Evolutionary conservation across 1,284 basidiomycete species (phyloP).

Genomic region (Leucoagaricus sp.): DNA sequence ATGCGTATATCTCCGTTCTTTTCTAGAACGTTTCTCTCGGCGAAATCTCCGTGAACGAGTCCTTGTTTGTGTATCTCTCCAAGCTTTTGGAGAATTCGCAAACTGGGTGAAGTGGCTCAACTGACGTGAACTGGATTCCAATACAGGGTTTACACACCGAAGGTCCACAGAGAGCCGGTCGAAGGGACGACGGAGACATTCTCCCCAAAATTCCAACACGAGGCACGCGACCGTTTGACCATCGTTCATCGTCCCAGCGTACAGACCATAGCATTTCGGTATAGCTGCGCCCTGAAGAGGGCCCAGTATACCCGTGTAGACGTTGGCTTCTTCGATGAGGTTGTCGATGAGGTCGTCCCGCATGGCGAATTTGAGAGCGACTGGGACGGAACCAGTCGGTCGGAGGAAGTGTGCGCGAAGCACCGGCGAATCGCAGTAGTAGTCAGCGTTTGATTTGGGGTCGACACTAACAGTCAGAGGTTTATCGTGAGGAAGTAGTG

Average conservation of each 20-base stretch:
- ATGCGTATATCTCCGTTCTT: slow-evolving; percentile 34
- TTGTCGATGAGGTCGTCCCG: slow-evolving; percentile 35
- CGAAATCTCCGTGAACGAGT: slow-evolving; percentile 36
- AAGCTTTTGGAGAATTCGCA: slow-evolving; percentile 32
- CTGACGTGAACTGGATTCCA: too few species aligned
- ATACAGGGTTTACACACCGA: slow-evolving; percentile 27
- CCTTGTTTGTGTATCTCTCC: slow-evolving; percentile 35
- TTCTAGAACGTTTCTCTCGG: slow-evolving; percentile 38
- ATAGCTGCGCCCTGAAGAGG: slow-evolving; percentile 31
- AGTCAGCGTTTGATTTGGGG: slow-evolving; percentile 31
- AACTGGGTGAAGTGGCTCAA: slow-evolving; percentile 23
- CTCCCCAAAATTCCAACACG: slow-evolving; percentile 37
- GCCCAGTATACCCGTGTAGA: slow-evolving; percentile 32
- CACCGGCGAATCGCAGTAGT: slow-evolving; percentile 37
- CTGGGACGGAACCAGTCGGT: slow-evolving; percentile 10
- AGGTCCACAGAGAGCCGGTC: slow-evolving; percentile 27
- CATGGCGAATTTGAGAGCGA: slow-evolving; percentile 39
- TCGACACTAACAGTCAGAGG: slow-evolving; percentile 29
- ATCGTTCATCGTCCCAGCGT: slow-evolving; percentile 27
- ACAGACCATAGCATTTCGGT: slow-evolving; percentile 37
- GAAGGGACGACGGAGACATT: slow-evolving; percentile 32
- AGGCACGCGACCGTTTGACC: slow-evolving; percentile 36
- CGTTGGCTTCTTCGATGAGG: slow-evolving; percentile 32
- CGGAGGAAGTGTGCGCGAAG: slow-evolving; percentile 30
- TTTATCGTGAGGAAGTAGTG: slow-evolving; percentile 1